These are phyloP conservation scores for Backusella mclennaniae DNA, from an alignment of 192 early-diverging fungal genomes.

Conservation along the genomic window DNA sequence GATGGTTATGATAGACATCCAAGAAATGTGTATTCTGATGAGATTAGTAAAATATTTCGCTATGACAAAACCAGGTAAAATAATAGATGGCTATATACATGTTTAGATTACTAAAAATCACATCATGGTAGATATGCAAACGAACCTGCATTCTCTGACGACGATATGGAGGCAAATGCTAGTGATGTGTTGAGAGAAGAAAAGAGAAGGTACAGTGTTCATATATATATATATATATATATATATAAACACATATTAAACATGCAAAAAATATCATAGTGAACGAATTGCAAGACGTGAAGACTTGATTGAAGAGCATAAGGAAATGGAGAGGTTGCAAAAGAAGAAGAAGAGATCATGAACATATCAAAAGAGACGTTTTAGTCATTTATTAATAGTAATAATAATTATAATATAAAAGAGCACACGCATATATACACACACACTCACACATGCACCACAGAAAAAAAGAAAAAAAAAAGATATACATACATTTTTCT, in stretches of 20 bases:
- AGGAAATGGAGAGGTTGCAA: constrained; percentile 30
- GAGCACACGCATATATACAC: neutral
- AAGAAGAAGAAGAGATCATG: constrained; percentile 21
- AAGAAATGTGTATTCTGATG: constrained; percentile 20
- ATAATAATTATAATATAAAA: neutral
- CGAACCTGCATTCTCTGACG: constrained; percentile 35
- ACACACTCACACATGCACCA: neutral
- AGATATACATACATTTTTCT: neutral
- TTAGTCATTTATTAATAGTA: neutral
- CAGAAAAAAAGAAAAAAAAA: neutral
- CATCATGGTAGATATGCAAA: constrained; percentile 26
- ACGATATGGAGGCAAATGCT: constrained; percentile 45
- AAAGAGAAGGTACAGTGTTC: constrained; percentile 31
- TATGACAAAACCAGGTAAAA: constrained; percentile 35
- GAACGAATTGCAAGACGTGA: constrained; percentile 29
- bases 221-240: neutral
- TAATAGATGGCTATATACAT: neutral
- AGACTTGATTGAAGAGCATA: constrained; percentile 34
- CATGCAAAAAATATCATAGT: constrained; percentile 7
- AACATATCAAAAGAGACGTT: neutral
- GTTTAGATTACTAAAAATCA: neutral
- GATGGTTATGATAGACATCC: neutral
- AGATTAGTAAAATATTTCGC: constrained; percentile 35
- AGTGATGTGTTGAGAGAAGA: constrained; percentile 36
- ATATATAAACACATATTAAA: neutral